A percentile compares a stretch with the other conserved stretches of the same genome.
Conservation (phyloP, 164 flowering plant genomes). For the Dillenia suffruticosa region DNA sequence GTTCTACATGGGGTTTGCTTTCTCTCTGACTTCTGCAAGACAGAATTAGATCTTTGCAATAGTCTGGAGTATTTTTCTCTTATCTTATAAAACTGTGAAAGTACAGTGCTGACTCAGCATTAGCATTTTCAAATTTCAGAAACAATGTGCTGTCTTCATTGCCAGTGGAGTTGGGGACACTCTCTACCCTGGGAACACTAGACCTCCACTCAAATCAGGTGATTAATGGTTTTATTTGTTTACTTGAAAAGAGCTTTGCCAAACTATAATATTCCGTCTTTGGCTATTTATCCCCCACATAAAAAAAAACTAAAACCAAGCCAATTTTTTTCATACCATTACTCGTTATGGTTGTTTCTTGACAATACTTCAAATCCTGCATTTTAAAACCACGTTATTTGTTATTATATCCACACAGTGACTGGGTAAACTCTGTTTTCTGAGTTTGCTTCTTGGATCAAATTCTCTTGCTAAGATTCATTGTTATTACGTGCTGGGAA, state of each 20-base stretch:
- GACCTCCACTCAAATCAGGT: slow-evolving; percentile 98
- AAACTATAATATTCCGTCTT: not conserved
- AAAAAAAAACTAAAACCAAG: too few species aligned
- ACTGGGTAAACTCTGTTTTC: too few species aligned
- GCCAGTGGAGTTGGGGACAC: slow-evolving; percentile 73
- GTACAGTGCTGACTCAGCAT: slow-evolving; percentile 8
- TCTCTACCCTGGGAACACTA: slow-evolving; percentile 67
- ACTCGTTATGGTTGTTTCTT: too few species aligned
- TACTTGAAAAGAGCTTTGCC: not conserved
- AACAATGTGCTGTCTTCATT: slow-evolving; percentile 67
- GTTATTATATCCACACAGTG: too few species aligned
- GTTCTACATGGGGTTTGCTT: slow-evolving; percentile 74
- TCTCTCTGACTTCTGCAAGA: slow-evolving; percentile 8
- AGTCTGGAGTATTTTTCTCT: slow-evolving; percentile 1
- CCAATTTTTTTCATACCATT: too few species aligned
- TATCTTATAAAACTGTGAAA: not conserved
- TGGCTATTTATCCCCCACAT: too few species aligned
- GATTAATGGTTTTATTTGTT: slow-evolving; percentile 8
- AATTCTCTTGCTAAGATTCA: too few species aligned
- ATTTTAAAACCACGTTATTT: too few species aligned
- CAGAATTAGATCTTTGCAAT: not conserved
- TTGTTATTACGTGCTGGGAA: too few species aligned
- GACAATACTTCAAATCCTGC: too few species aligned
- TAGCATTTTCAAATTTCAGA: slow-evolving; percentile 35
- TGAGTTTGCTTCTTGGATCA: too few species aligned